These are phyloP conservation scores for Pezicula radicicola DNA, from an alignment of 2,329 filamentous ascomycete genomes.

Conservation along the genomic window DNA sequence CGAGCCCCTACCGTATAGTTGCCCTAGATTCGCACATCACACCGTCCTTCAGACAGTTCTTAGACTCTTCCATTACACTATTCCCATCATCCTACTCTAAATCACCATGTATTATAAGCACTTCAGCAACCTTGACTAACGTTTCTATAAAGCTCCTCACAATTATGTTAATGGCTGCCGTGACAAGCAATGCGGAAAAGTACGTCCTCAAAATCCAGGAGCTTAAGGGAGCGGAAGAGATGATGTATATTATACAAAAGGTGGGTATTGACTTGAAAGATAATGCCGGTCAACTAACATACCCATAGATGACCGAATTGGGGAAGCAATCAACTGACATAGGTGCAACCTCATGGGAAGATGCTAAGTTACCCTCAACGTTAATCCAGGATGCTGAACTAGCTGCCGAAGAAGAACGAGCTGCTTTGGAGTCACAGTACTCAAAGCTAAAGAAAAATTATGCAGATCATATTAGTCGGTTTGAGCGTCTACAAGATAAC, in stretches of 20 bases:
- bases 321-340: neutral
- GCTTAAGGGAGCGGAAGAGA: constrained; percentile 38
- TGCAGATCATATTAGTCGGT: constrained; percentile 55
- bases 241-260: constrained; percentile 25
- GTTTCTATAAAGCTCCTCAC: constrained; percentile 51
- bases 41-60: neutral
- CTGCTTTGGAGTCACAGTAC: constrained; percentile 39
- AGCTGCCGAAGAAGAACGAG: constrained; percentile 48
- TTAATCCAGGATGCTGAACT: constrained; percentile 19
- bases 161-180: constrained; percentile 59
- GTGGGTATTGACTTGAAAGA: constrained; percentile 5
- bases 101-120: too few relatives aligned
- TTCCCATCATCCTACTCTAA: neutral
- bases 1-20: neutral
- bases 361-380: constrained; percentile 1
- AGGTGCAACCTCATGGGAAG: constrained; percentile 1
- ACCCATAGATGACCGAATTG: constrained; percentile 1
- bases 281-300: neutral
- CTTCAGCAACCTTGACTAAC: constrained; percentile 16
- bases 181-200: constrained; percentile 52
- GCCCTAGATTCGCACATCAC: neutral
- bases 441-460: constrained; percentile 53
- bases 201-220: constrained; percentile 47
- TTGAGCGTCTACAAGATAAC: constrained; percentile 57
- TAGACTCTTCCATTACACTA: neutral